phyloP scores from a whole-genome alignment of 2,329 filamentous ascomycete species.

The Calycina marina region DNA sequence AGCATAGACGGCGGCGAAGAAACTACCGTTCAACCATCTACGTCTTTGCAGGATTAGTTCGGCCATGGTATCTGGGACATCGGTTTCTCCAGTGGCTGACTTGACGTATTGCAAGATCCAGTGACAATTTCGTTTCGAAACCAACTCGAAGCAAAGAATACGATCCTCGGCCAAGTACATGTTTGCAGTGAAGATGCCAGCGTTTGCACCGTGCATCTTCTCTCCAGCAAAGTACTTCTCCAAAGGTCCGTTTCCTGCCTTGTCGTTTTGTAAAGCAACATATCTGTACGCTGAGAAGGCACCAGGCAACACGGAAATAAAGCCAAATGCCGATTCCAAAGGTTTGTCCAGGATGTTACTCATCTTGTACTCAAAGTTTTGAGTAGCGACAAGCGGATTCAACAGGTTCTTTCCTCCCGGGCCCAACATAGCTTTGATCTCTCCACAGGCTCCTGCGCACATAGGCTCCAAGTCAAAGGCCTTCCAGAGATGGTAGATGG shows the following conservation, averaged over 20 bases:
- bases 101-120: constrained; percentile 99
- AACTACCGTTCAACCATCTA: constrained; percentile 95
- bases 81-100: constrained; percentile 89
- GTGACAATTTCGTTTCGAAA: constrained; percentile 91
- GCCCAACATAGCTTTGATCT: constrained; percentile 96
- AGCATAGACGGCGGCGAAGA: constrained; percentile 94
- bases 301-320: constrained; percentile 91
- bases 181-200: constrained; percentile 95
- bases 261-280: constrained; percentile 89
- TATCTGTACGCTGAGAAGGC: constrained; percentile 98
- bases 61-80: constrained; percentile 86
- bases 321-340: constrained; percentile 90
- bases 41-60: constrained; percentile 92
- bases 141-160: constrained; percentile 96
- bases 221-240: constrained; percentile 97
- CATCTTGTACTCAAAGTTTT: constrained; percentile 99
- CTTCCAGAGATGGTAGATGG: constrained; percentile 97
- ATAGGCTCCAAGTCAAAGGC: constrained; percentile 95
- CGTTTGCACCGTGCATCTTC: constrained; percentile 76
- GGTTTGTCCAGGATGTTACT: constrained; percentile 98
- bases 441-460: constrained; percentile 93
- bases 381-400: constrained; percentile 87
- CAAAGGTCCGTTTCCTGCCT: constrained; percentile 79
- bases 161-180: constrained; percentile 99
- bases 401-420: constrained; percentile 72